Evolutionary conservation across 2,329 filamentous ascomycete genomes (phyloP).

Genomic region (Talaromyces piceae): DNA sequence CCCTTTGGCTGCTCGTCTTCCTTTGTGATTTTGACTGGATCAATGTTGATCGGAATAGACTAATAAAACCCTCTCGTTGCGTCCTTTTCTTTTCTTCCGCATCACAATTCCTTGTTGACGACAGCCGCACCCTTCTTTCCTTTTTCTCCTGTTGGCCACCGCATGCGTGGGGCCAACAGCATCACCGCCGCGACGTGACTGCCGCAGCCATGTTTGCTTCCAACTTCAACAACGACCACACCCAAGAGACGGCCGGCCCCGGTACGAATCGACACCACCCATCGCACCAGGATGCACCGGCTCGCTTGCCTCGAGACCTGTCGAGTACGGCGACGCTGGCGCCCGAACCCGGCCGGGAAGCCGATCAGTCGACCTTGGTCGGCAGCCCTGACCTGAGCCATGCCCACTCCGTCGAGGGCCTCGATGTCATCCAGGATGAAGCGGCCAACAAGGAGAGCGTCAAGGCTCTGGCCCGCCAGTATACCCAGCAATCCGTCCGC

Average conservation of each 20-base stretch:
- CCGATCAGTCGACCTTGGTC: not conserved
- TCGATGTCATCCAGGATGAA: not conserved
- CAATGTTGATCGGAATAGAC: no score
- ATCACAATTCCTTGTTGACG: not conserved
- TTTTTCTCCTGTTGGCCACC: not conserved
- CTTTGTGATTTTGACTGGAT: no score
- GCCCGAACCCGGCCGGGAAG: not conserved
- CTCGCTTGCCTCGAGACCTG: not conserved
- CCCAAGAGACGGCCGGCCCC: not conserved
- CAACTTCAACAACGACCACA: constrained; percentile 1
- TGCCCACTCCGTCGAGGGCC: not conserved
- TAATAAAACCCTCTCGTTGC: not conserved
- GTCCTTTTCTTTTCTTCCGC: not conserved
- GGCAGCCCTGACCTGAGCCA: not conserved
- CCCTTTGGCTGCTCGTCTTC: no score
- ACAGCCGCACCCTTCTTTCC: not conserved
- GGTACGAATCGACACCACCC: not conserved
- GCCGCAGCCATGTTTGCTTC: not conserved
- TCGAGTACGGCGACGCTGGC: not conserved
- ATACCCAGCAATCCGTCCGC: constrained; percentile 9
- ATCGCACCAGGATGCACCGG: not conserved
- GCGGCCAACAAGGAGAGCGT: not conserved
- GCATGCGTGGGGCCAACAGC: not conserved
- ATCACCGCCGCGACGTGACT: not conserved
- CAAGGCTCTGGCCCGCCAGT: constrained; percentile 5